phyloP scores from a whole-genome alignment of 768 basidiomycete species.

The Auricularia cornea region DNA sequence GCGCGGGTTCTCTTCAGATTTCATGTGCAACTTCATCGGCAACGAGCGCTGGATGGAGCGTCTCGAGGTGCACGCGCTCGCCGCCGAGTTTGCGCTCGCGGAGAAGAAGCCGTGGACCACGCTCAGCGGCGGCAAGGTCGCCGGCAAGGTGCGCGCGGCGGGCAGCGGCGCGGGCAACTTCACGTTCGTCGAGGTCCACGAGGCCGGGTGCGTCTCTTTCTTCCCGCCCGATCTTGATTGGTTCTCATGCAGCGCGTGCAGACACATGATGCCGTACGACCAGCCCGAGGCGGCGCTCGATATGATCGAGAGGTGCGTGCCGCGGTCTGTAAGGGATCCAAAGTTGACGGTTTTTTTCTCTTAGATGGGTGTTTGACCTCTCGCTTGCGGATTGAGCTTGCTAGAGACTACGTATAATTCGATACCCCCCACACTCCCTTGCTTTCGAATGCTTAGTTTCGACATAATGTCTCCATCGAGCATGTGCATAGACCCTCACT shows the following conservation, averaged over 20 bases:
- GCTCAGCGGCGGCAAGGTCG: slow-evolving; percentile 40
- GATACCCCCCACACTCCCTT: too few relatives aligned
- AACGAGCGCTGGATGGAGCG: slow-evolving; percentile 48
- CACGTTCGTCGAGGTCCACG: slow-evolving; percentile 68
- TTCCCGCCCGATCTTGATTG: background rate
- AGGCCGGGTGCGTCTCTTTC: slow-evolving; percentile 58
- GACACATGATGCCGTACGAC: slow-evolving; percentile 87
- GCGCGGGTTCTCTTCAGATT: slow-evolving; percentile 48
- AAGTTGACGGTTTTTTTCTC: background rate
- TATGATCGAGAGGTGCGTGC: background rate
- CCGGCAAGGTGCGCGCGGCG: slow-evolving; percentile 64
- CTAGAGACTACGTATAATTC: too few relatives aligned
- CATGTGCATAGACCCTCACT: too few relatives aligned
- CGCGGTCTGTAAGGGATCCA: too few relatives aligned
- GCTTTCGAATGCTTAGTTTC: too few relatives aligned
- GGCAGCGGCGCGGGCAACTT: slow-evolving; percentile 72
- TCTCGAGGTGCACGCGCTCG: slow-evolving; percentile 46
- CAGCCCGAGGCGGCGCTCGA: slow-evolving; percentile 79
- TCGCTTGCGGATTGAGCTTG: background rate
- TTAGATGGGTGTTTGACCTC: background rate
- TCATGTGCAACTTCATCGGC: slow-evolving; percentile 83
- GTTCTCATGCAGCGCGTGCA: slow-evolving; percentile 27
- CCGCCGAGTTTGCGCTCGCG: slow-evolving; percentile 47
- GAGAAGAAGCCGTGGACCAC: slow-evolving; percentile 50
- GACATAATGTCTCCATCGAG: too few relatives aligned